phyloP scores from a whole-genome alignment of 257 asterid genomes.

The Scutellaria galericulata region DNA sequence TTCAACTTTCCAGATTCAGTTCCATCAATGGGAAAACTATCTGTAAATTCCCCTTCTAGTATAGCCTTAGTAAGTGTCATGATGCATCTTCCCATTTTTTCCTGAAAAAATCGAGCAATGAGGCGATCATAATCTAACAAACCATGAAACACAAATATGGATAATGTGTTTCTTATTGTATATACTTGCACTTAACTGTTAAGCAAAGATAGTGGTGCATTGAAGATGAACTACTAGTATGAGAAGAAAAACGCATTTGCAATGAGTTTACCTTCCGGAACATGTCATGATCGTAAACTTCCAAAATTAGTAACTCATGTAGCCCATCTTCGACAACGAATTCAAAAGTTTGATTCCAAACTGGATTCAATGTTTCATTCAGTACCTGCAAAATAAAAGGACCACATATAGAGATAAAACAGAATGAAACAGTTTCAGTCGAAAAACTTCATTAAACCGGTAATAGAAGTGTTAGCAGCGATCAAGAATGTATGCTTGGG shows the following conservation, averaged over 20 bases:
- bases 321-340: constrained; percentile 86
- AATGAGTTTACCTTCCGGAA: constrained; percentile 67
- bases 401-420: background rate
- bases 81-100: constrained; percentile 77
- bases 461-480: background rate
- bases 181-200: background rate
- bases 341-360: constrained; percentile 91
- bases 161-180: background rate
- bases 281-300: constrained; percentile 81
- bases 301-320: constrained; percentile 75
- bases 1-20: constrained; percentile 59
- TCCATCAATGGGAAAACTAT: constrained; percentile 59
- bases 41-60: constrained; percentile 67
- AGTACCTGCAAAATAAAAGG: constrained; percentile 53
- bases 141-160: background rate
- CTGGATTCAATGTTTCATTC: constrained; percentile 71
- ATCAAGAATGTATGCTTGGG: background rate
- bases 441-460: background rate
- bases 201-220: background rate
- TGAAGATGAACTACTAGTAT: background rate
- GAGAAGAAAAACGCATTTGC: background rate
- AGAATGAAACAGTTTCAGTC: background rate
- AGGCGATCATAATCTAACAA: background rate
- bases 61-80: constrained; percentile 86
- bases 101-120: constrained; percentile 46